A percentile compares a stretch with the other conserved stretches of the same genome.
These are phyloP conservation scores for Trichoderma koningii DNA, from an alignment of 2,329 filamentous ascomycete genomes.

Conservation along the genomic window DNA sequence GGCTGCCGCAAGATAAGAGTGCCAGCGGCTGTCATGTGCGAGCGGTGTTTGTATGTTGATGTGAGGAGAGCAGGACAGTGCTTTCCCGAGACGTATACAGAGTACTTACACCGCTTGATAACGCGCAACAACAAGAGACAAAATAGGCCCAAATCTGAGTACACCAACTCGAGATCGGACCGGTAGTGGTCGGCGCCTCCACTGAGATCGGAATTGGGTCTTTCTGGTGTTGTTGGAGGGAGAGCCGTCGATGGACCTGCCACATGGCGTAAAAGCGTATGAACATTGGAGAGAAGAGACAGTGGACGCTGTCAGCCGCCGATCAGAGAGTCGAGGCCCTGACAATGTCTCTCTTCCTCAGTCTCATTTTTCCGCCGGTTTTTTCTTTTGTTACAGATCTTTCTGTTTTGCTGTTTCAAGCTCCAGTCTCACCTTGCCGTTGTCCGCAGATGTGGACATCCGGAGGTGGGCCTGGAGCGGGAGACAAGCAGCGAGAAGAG, in stretches of 20 bases:
- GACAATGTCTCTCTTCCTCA: not conserved
- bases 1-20: slow-evolving; percentile 22
- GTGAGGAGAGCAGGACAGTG: not conserved
- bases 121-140: not conserved
- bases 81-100: not conserved
- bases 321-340: slow-evolving; percentile 23
- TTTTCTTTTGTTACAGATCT: not conserved
- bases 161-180: slow-evolving; percentile 14
- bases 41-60: not conserved
- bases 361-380: too few relatives aligned
- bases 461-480: slow-evolving; percentile 14
- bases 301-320: slow-evolving; percentile 11
- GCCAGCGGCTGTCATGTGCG: slow-evolving; percentile 5
- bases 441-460: slow-evolving; percentile 12
- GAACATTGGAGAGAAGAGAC: not conserved
- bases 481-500: not conserved
- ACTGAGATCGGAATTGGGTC: slow-evolving; percentile 8
- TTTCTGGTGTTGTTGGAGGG: not conserved
- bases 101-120: slow-evolving; percentile 20
- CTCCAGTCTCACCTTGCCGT: not conserved
- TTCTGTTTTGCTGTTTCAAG: not conserved
- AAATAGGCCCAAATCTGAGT: slow-evolving; percentile 11
- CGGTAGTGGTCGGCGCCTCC: not conserved
- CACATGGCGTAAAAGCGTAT: slow-evolving; percentile 11
- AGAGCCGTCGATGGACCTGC: slow-evolving; percentile 2